These are phyloP conservation scores for Phytophthora vignae DNA, from an alignment of 352 stramenopile species.

Conservation along the genomic window DNA sequence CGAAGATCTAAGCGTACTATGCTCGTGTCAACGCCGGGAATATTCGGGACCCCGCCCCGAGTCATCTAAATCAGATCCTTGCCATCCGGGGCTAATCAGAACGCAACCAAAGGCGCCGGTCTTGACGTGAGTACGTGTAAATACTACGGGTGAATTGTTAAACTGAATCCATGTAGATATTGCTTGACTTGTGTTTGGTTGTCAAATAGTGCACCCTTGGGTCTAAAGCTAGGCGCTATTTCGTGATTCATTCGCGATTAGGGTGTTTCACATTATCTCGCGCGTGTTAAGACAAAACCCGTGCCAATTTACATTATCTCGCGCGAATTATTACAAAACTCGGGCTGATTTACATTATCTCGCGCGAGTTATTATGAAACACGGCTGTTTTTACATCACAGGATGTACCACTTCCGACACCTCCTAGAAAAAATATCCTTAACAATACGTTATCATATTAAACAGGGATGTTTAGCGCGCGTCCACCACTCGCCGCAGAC, in stretches of 20 bases:
- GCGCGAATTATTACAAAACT: background rate
- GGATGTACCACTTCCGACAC: no score
- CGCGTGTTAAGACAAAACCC: no score
- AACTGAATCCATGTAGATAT: background rate
- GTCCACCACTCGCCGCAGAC: no score
- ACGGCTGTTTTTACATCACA: no score
- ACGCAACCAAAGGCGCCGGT: background rate
- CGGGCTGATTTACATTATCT: background rate
- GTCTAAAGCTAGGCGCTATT: background rate
- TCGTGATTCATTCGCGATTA: background rate
- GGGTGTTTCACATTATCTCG: background rate
- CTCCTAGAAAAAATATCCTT: no score
- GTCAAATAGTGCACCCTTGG: background rate
- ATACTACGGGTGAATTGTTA: background rate
- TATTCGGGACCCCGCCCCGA: background rate
- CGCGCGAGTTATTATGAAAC: background rate
- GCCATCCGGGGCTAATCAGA: background rate
- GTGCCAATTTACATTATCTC: no score
- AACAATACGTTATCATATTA: no score
- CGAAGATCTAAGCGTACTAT: background rate
- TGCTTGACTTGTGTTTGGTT: background rate
- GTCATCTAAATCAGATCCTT: constrained; percentile 1
- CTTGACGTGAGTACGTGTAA: background rate
- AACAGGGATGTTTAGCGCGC: no score
- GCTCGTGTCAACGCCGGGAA: background rate